A percentile compares a stretch with the other conserved stretches of the same genome.
phyloP scores from a whole-genome alignment of 768 basidiomycete genomes.

The Calocera viscosa region DNA sequence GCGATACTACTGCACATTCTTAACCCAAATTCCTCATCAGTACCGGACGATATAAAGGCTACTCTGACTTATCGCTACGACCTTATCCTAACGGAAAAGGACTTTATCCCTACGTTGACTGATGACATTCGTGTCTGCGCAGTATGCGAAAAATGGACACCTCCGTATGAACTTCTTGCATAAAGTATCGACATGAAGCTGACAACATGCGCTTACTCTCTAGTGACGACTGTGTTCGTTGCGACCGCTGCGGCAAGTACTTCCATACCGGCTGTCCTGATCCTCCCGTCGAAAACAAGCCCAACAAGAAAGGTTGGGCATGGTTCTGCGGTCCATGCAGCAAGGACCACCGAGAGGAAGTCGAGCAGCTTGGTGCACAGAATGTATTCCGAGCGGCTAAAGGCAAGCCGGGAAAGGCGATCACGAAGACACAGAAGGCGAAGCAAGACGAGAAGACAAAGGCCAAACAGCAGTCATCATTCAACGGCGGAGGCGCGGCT shows the following conservation, averaged over 20 bases:
- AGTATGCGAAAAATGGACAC: conserved; percentile 78
- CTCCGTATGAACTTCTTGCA: conserved; percentile 45
- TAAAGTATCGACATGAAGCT: conserved; percentile 1
- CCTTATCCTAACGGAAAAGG: conserved; percentile 90
- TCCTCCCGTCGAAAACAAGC: conserved; percentile 80
- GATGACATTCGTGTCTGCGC: conserved; percentile 75
- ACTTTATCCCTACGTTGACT: conserved; percentile 79
- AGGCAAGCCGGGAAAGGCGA: conserved; percentile 18
- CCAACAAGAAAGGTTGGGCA: conserved; percentile 78
- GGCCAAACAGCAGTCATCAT: conserved; percentile 25
- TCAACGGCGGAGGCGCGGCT: conserved; percentile 14
- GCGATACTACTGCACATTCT: conserved; percentile 17
- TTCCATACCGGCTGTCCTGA: conserved; percentile 94
- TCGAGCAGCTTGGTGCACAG: conserved; percentile 60
- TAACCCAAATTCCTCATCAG: conserved; percentile 31
- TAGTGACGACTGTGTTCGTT: conserved; percentile 76
- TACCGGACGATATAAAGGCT: conserved; percentile 69
- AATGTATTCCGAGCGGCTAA: conserved; percentile 35
- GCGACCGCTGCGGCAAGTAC: conserved; percentile 81
- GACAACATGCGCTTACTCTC: conserved; percentile 11
- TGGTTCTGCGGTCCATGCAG: conserved; percentile 97
- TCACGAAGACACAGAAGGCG: conserved; percentile 32
- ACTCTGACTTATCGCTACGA: conserved; percentile 74
- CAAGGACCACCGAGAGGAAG: conserved; percentile 71
- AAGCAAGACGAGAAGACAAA: conserved; percentile 66